Evolutionary conservation across 2,329 filamentous ascomycete genomes (phyloP), one percentile per base, ranked within the genome.

Genomic region (Colletotrichum sp.): DNA sequence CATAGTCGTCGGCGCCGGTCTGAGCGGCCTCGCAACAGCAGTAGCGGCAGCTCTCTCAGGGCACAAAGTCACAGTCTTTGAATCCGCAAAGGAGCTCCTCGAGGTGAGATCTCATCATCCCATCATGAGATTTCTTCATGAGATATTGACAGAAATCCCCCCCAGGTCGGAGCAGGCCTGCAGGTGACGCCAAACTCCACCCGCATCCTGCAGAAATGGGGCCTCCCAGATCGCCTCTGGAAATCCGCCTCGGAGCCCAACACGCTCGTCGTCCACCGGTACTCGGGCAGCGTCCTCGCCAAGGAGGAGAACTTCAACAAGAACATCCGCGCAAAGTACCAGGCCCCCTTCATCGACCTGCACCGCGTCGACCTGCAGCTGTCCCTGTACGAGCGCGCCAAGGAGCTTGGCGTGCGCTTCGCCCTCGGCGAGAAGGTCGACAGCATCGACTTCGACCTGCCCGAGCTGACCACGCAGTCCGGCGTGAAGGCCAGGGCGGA

Each of bases 351-450:
- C 78, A 83, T 89, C 52, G 89, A 92, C 68, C 81, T 92, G n/a
- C 92, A 93, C 80, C 88, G 92, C 3, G 90, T 90, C 4, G 92
- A 94, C 79, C 82, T 93, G 21, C 91, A 93, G 76, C 84, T 86
- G 9, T 87, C 89, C 0, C 83, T 93, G 3, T 87, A 86, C 21
- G 83, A 86, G 6, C 84, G 88, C 38, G 91, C 91, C 2, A 82
- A 83, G 71, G 85, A 90, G 26, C 83, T 93, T 0, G 91, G 91
- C 0, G 90, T 91, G 2, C 80, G 80, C 12, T 84, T 93, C 26
- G 78, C 85, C 4, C 83, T 93, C 0, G 87, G 87, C 1, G 84
- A 88, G 26, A 84, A 86, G 57, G 88, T 92, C 0, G 81, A 81
- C 8, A 72, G 82, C 3, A 83, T 92, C 52, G 85, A 91, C 77